phyloP scores from a whole-genome alignment of 2,329 filamentous ascomycete species.

The Fusarium goolgardi region DNA sequence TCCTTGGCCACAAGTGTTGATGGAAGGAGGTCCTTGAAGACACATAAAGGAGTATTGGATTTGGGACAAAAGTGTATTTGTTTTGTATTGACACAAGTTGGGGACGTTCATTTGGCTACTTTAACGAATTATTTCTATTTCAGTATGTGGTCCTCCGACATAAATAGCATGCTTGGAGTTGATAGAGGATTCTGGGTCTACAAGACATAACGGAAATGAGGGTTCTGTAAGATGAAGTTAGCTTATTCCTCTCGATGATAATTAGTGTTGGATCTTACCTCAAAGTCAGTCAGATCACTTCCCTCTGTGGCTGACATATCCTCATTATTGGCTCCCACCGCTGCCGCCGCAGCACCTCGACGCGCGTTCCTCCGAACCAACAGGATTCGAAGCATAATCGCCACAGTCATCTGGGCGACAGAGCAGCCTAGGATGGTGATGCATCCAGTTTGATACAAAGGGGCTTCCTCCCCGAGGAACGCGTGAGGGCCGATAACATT shows the following conservation, averaged over 20 bases:
- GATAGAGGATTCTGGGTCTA: background rate
- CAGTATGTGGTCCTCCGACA: too few relatives aligned
- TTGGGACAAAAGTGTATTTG: background rate
- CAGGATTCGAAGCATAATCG: constrained; percentile 24
- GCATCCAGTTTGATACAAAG: constrained; percentile 63
- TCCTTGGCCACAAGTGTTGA: constrained; percentile 37
- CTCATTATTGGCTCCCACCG: background rate
- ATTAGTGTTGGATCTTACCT: constrained; percentile 1
- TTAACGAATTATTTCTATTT: too few relatives aligned
- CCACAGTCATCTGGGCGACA: constrained; percentile 33
- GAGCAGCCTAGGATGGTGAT: constrained; percentile 48
- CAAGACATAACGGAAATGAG: constrained; percentile 35
- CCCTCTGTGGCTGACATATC: constrained; percentile 15
- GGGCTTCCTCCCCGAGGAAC: constrained; percentile 58
- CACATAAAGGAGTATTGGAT: background rate
- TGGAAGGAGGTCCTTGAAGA: background rate
- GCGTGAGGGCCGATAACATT: constrained; percentile 48
- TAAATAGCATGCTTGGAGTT: too few relatives aligned
- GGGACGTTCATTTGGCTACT: background rate
- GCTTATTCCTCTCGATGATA: rapidly evolving
- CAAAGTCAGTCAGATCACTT: constrained; percentile 40
- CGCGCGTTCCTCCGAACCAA: constrained; percentile 27
- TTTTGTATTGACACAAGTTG: background rate
- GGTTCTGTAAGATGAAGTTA: constrained; percentile 16
- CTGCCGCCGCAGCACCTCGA: constrained; percentile 19